Conservation (phyloP, 1,139 yeast species). For the Saccharomyces hybrid region DNA sequence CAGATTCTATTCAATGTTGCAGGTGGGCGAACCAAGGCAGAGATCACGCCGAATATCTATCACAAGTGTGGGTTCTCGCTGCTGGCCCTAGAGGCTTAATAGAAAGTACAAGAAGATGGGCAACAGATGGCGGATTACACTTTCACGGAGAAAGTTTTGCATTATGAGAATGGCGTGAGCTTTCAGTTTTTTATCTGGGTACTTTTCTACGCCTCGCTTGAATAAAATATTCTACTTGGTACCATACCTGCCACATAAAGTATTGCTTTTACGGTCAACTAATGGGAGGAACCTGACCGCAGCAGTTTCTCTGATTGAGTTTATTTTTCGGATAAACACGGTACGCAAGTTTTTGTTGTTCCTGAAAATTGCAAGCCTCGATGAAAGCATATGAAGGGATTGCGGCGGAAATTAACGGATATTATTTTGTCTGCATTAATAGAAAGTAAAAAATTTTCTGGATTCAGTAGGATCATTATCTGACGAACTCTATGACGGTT, state of each 20-base stretch:
- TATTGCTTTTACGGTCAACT: not conserved
- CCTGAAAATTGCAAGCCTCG: not conserved
- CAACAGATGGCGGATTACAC: slow-evolving; percentile 70
- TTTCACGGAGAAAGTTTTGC: slow-evolving; percentile 80
- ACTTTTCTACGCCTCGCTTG: not conserved
- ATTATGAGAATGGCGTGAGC: slow-evolving; percentile 9
- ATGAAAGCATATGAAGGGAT: not conserved
- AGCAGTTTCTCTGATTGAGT: not conserved
- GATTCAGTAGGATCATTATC: no score
- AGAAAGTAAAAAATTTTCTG: no score
- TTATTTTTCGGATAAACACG: no score
- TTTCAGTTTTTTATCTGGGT: not conserved
- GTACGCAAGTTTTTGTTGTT: not conserved
- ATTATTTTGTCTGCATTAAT: no score
- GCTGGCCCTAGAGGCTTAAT: slow-evolving; percentile 83
- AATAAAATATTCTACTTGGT: not conserved
- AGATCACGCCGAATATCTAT: slow-evolving; percentile 35
- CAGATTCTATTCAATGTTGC: slow-evolving; percentile 26
- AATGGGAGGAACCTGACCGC: not conserved
- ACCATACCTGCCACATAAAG: not conserved
- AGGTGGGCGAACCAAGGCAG: slow-evolving; percentile 19
- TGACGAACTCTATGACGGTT: not conserved
- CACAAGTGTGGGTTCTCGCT: slow-evolving; percentile 75
- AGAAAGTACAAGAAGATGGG: slow-evolving; percentile 73
- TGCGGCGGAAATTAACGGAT: not conserved